phyloP scores from a whole-genome alignment of 352 stramenopile genomes.

The Globisporangium lucens region DNA sequence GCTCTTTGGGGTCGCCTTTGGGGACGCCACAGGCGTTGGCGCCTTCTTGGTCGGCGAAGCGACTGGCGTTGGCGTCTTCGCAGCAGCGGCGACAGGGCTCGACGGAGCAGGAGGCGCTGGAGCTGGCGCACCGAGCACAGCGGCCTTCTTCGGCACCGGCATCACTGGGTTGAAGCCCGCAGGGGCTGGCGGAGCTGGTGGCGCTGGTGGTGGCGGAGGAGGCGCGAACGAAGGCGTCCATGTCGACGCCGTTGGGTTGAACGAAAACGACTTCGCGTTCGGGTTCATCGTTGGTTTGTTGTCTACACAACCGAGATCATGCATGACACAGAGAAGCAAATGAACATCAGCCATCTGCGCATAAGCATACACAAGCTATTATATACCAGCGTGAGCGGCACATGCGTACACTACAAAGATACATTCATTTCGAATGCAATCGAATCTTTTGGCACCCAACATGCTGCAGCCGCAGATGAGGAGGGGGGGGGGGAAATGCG shows the following conservation, averaged over 20 bases:
- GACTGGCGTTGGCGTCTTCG: constrained; percentile 15
- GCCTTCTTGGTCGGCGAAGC: constrained; percentile 21
- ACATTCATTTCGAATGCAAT: neutral
- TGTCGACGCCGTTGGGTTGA: constrained; percentile 63
- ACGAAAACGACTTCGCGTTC: constrained; percentile 68
- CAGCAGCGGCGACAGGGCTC: constrained; percentile 19
- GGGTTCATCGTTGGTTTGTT: constrained; percentile 65
- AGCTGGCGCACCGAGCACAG: constrained; percentile 18
- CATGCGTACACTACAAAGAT: neutral
- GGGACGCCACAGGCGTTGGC: constrained; percentile 23
- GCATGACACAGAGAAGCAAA: too few relatives aligned
- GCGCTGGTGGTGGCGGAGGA: constrained; percentile 34
- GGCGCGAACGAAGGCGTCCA: constrained; percentile 51
- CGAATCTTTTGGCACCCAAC: neutral
- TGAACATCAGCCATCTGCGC: too few relatives aligned
- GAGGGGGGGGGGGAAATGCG: neutral
- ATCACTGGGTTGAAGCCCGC: constrained; percentile 61
- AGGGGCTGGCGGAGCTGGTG: constrained; percentile 26
- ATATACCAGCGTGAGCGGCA: too few relatives aligned
- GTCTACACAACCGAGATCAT: constrained; percentile 22
- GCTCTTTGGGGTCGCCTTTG: constrained; percentile 30
- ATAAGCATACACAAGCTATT: too few relatives aligned
- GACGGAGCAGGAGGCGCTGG: constrained; percentile 16
- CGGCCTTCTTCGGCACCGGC: constrained; percentile 72
- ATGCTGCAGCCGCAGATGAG: neutral